These are phyloP conservation scores for Taiwanofungus camphoratus DNA, from an alignment of 1,284 basidiomycete species.

Conservation along the genomic window DNA sequence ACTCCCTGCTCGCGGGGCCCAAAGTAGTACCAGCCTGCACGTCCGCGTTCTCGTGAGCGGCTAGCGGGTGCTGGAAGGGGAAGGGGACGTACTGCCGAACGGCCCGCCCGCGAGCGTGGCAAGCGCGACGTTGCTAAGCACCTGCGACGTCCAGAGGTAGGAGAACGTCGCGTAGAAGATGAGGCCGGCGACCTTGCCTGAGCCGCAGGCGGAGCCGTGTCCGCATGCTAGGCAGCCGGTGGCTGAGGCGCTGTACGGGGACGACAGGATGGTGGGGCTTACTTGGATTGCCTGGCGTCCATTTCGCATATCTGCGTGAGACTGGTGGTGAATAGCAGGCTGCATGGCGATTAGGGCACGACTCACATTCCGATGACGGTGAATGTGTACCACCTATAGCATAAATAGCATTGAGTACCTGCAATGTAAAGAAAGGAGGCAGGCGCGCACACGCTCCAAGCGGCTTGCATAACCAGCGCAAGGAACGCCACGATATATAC, in stretches of 20 bases:
- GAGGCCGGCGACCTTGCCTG: conserved; percentile 56
- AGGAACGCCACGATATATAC: conserved; percentile 77
- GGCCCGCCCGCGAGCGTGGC: conserved; percentile 76
- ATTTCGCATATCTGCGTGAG: conserved; percentile 58
- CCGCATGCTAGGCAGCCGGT: conserved; percentile 28
- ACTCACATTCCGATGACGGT: conserved; percentile 62
- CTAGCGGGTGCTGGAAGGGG: background rate
- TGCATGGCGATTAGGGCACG: background rate
- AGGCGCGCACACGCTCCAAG: conserved; percentile 59
- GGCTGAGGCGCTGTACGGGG: background rate
- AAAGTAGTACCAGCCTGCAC: conserved; percentile 66
- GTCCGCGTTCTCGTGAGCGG: background rate
- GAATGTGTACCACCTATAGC: conserved; percentile 63
- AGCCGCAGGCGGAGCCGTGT: conserved; percentile 41
- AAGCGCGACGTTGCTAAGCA: conserved; percentile 74
- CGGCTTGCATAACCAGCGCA: conserved; percentile 67
- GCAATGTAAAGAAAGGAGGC: background rate
- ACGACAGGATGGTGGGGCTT: conserved; percentile 13
- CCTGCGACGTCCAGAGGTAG: conserved; percentile 81
- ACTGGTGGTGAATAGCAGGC: background rate
- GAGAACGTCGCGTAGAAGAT: conserved; percentile 78
- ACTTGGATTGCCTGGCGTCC: conserved; percentile 73
- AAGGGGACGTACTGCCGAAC: conserved; percentile 40
- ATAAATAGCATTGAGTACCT: background rate
- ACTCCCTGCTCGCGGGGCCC: conserved; percentile 54